phyloP scores from a whole-genome alignment of 1,139 yeast genomes.

The Kodamaea fungicola region DNA sequence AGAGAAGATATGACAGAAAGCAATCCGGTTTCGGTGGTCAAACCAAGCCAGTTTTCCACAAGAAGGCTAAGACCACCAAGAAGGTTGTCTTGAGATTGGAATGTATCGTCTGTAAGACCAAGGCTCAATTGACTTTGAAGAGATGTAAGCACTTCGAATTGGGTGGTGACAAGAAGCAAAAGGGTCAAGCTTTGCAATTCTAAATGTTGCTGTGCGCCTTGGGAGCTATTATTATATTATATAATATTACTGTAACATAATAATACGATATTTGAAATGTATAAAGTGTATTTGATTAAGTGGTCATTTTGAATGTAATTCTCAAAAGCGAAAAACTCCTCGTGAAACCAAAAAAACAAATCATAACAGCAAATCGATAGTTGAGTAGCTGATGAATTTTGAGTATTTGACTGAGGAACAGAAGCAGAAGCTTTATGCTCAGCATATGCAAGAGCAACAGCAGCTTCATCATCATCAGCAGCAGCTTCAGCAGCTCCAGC shows the following conservation, averaged over 20 bases:
- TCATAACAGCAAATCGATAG: not conserved
- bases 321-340: not conserved
- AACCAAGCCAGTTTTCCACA: slow-evolving; percentile 99
- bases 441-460: slow-evolving; percentile 16
- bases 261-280: slow-evolving; percentile 4
- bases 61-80: slow-evolving; percentile 99
- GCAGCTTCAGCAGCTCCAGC: slow-evolving; percentile 10
- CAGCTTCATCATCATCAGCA: slow-evolving; percentile 12
- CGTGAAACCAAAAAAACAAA: not conserved
- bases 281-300: not conserved
- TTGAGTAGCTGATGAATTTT: slow-evolving; percentile 23
- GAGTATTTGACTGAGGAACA: slow-evolving; percentile 32
- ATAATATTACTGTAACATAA: slow-evolving; percentile 3
- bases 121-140: slow-evolving; percentile 96
- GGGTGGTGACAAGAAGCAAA: slow-evolving; percentile 99
- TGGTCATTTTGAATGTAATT: not conserved
- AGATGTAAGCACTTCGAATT: slow-evolving; percentile 99
- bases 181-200: slow-evolving; percentile 98
- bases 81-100: slow-evolving; percentile 99
- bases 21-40: slow-evolving; percentile 99
- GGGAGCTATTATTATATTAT: slow-evolving; percentile 3
- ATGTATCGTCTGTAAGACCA: slow-evolving; percentile 98
- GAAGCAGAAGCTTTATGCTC: slow-evolving; percentile 16
- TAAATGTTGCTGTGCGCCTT: slow-evolving; percentile 29
- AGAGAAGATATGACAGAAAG: slow-evolving; percentile 99